phyloP scores from a whole-genome alignment of 148 eudicot species.

The Diospyros kaki region DNA sequence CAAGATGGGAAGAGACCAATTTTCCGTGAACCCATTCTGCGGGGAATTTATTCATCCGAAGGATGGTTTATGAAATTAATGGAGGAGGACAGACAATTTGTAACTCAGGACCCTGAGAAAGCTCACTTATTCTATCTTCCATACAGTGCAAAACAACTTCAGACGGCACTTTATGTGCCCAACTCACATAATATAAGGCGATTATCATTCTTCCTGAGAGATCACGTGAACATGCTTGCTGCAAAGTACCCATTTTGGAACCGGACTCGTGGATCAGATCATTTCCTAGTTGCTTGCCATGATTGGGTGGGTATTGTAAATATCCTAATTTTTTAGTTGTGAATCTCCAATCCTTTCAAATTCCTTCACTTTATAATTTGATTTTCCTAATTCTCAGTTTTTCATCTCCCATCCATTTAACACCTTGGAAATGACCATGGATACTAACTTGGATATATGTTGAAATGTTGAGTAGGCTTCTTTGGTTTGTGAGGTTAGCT shows the following conservation, averaged over 20 bases:
- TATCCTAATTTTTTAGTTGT: slow-evolving; percentile 6
- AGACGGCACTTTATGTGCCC: slow-evolving; percentile 55
- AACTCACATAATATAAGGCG: slow-evolving; percentile 61
- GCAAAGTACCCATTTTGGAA: slow-evolving; percentile 94
- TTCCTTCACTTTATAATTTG: neutral
- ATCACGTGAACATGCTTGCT: slow-evolving; percentile 69
- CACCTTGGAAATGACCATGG: slow-evolving; percentile 3
- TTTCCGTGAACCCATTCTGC: slow-evolving; percentile 67
- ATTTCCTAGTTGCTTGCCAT: slow-evolving; percentile 95
- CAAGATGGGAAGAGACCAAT: slow-evolving; percentile 68
- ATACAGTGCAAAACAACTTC: slow-evolving; percentile 83
- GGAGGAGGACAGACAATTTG: slow-evolving; percentile 60
- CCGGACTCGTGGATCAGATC: slow-evolving; percentile 83
- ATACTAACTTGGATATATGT: slow-evolving; percentile 3
- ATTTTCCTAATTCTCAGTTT: neutral
- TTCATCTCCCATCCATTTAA: neutral
- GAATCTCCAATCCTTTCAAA: neutral
- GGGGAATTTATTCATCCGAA: slow-evolving; percentile 90
- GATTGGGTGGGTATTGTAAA: slow-evolving; percentile 71
- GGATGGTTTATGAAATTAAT: slow-evolving; percentile 94
- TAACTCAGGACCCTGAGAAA: slow-evolving; percentile 67
- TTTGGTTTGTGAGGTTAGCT: neutral
- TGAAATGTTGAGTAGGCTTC: neutral
- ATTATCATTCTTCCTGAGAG: slow-evolving; percentile 57
- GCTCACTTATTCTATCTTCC: slow-evolving; percentile 94